Conservation (phyloP, 2,329 filamentous ascomycete species). For the Pezicula neosporulosa region DNA sequence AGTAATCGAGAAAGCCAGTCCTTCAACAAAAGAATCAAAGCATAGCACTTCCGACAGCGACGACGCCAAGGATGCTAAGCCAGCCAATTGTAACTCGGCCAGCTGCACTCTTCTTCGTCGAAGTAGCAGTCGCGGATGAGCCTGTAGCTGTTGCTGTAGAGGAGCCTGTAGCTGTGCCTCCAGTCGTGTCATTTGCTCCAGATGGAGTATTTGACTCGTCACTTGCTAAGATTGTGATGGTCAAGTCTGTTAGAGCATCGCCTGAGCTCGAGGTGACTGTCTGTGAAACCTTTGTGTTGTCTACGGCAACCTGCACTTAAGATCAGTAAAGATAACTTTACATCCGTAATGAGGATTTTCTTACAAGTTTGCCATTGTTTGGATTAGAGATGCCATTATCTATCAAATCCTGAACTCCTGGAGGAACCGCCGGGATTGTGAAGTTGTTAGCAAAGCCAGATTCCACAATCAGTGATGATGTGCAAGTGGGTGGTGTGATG, state of each 20-base stretch:
- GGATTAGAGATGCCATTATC: slow-evolving; percentile 67
- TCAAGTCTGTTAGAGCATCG: slow-evolving; percentile 57
- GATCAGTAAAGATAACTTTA: too few relatives aligned
- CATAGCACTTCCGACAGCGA: neutral
- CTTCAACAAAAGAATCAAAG: neutral
- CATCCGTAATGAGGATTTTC: too few relatives aligned
- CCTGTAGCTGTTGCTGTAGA: slow-evolving; percentile 2
- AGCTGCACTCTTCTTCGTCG: slow-evolving; percentile 18
- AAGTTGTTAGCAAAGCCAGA: slow-evolving; percentile 75
- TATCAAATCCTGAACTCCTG: slow-evolving; percentile 69
- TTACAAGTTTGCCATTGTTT: slow-evolving; percentile 61
- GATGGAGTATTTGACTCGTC: slow-evolving; percentile 52
- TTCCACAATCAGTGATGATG: slow-evolving; percentile 60
- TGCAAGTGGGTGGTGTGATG: slow-evolving; percentile 61
- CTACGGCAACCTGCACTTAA: slow-evolving; percentile 35
- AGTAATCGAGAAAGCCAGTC: too few relatives aligned
- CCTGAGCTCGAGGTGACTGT: slow-evolving; percentile 55
- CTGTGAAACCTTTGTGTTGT: slow-evolving; percentile 47
- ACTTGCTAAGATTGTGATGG: slow-evolving; percentile 48
- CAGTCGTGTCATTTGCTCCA: slow-evolving; percentile 33
- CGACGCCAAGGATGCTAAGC: neutral
- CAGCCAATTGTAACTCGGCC: neutral
- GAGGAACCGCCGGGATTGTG: slow-evolving; percentile 66
- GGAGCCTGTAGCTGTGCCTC: slow-evolving; percentile 1
- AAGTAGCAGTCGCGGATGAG: slow-evolving; percentile 14